These are phyloP conservation scores for Candida tibetensis DNA, from an alignment of 805 yeast genomes.

Conservation along the genomic window DNA sequence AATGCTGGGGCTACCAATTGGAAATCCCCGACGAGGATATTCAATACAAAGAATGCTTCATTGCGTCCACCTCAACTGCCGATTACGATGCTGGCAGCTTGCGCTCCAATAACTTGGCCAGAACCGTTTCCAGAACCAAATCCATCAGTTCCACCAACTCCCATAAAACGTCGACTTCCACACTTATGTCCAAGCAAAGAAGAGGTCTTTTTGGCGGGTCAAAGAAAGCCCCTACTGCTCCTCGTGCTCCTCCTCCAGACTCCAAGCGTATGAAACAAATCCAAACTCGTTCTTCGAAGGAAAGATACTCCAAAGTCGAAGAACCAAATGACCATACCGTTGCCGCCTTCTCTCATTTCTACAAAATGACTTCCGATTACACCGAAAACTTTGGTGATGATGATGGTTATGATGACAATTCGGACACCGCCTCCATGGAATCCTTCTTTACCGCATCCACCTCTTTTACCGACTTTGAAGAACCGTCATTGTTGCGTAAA, in stretches of 20 bases:
- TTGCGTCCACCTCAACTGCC: conserved; percentile 25
- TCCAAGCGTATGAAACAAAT: conserved; percentile 28
- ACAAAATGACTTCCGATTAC: conserved; percentile 14
- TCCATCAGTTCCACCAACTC: conserved; percentile 26
- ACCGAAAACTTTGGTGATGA: conserved; percentile 14
- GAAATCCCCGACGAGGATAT: conserved; percentile 28
- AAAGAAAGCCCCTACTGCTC: conserved; percentile 10
- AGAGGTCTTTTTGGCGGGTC: conserved; percentile 24
- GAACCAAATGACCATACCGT: conserved; percentile 20
- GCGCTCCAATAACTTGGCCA: conserved; percentile 16
- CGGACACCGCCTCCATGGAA: conserved; percentile 27
- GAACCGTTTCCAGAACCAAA: conserved; percentile 18
- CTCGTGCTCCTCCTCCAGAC: conserved; percentile 16
- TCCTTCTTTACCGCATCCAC: conserved; percentile 34
- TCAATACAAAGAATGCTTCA: conserved; percentile 27
- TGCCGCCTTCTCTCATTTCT: conserved; percentile 19
- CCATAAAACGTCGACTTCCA: conserved; percentile 20
- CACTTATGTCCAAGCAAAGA: conserved; percentile 29
- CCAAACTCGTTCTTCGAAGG: conserved; percentile 24
- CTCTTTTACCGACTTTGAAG: conserved; percentile 20
- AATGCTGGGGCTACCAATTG: conserved; percentile 52
- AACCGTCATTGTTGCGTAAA: neutral
- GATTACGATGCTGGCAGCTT: conserved; percentile 6
- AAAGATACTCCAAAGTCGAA: conserved; percentile 21
- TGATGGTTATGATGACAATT: conserved; percentile 14